A percentile compares a stretch with the other conserved stretches of the same genome.
Evolutionary conservation across 768 basidiomycete species (phyloP).

Genomic region (Hysterangium stoloniferum): DNA sequence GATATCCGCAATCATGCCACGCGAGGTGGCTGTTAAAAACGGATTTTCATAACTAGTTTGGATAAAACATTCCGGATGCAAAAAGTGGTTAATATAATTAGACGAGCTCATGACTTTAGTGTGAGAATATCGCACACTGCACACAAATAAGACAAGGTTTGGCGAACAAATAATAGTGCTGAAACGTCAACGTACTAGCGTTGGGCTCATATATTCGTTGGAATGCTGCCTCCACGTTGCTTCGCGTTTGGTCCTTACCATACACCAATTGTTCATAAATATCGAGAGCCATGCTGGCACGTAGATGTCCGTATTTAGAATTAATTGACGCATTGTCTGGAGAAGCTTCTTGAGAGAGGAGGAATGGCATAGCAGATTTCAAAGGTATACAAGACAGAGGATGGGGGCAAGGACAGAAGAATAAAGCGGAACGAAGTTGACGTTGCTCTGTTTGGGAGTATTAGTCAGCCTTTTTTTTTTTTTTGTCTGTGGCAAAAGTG

Average conservation of each 20-base stretch:
- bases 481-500: neutral
- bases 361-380: neutral
- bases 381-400: neutral
- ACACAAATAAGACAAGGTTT: neutral
- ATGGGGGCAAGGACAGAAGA: neutral
- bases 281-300: conserved; percentile 56
- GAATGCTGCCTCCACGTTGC: conserved; percentile 32
- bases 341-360: neutral
- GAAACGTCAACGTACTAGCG: conserved; percentile 44
- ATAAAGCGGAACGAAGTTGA: no score
- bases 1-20: conserved; percentile 64
- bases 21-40: conserved; percentile 64
- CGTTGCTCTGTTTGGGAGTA: no score
- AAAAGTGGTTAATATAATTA: neutral
- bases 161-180: neutral
- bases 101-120: no score
- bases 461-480: conserved; percentile 5
- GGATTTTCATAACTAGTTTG: conserved; percentile 68
- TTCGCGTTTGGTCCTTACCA: conserved; percentile 42
- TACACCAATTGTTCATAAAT: conserved; percentile 68
- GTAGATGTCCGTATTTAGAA: conserved; percentile 19
- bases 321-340: neutral
- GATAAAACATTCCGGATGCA: neutral
- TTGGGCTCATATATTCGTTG: conserved; percentile 63
- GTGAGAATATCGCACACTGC: no score